These are phyloP conservation scores for Globisporangium sylvaticum DNA, from an alignment of 352 stramenopile species.

Conservation along the genomic window DNA sequence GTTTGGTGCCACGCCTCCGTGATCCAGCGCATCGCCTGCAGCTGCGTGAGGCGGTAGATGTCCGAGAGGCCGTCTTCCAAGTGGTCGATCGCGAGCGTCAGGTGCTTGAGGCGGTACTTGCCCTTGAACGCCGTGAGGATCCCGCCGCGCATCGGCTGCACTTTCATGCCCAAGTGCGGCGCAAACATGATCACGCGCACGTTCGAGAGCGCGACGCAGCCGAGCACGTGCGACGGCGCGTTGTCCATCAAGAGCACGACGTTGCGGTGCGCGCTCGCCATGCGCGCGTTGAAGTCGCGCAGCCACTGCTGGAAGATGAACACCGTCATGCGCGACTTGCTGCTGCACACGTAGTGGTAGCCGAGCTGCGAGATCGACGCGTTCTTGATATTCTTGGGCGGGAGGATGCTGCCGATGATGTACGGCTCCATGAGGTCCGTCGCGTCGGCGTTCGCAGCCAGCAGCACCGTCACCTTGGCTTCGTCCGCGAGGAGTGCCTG, in stretches of 20 bases:
- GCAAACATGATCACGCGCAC: slow-evolving; percentile 86
- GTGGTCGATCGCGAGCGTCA: slow-evolving; percentile 81
- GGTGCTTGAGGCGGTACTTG: slow-evolving; percentile 83
- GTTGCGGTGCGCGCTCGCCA: slow-evolving; percentile 79
- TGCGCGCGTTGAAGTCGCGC: slow-evolving; percentile 81
- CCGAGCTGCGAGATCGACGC: slow-evolving; percentile 75
- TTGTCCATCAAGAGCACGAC: slow-evolving; percentile 87
- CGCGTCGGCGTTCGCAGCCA: slow-evolving; percentile 70
- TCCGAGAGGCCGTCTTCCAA: slow-evolving; percentile 72
- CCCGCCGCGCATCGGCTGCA: slow-evolving; percentile 81
- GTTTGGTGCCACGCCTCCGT: slow-evolving; percentile 80
- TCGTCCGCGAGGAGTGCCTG: slow-evolving; percentile 75
- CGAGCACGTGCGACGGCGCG: slow-evolving; percentile 77
- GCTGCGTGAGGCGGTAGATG: slow-evolving; percentile 80
- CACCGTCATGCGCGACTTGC: slow-evolving; percentile 81
- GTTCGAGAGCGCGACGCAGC: slow-evolving; percentile 79
- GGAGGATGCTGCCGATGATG: slow-evolving; percentile 73
- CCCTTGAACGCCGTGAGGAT: slow-evolving; percentile 83
- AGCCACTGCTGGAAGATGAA: slow-evolving; percentile 89
- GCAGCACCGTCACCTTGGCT: slow-evolving; percentile 63
- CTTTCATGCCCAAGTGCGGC: slow-evolving; percentile 79
- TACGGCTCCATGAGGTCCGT: slow-evolving; percentile 84
- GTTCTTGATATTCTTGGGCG: slow-evolving; percentile 79
- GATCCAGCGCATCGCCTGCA: slow-evolving; percentile 86
- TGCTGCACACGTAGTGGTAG: slow-evolving; percentile 86